A percentile compares a stretch with the other conserved stretches of the same genome.
These are phyloP conservation scores for Penicillium carneum DNA, from an alignment of 2,329 filamentous ascomycete genomes.

Conservation along the genomic window DNA sequence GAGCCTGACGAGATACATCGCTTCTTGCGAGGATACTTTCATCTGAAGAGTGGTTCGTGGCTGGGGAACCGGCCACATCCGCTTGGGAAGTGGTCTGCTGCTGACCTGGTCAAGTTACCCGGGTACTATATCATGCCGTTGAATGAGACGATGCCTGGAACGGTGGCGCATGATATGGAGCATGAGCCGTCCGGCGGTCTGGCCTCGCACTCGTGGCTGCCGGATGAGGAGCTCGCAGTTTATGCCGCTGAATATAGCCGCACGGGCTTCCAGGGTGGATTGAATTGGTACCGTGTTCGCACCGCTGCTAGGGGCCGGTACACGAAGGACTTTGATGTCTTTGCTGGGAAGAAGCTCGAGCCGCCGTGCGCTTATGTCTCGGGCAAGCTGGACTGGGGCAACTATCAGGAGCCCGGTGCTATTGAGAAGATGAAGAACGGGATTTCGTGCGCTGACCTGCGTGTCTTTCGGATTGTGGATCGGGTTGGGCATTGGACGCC, in stretches of 20 bases:
- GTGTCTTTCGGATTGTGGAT: slow-evolving; percentile 62
- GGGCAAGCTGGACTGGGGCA: slow-evolving; percentile 71
- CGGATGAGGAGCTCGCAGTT: slow-evolving; percentile 63
- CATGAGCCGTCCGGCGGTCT: slow-evolving; percentile 54
- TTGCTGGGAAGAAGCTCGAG: slow-evolving; percentile 67
- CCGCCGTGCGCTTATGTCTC: slow-evolving; percentile 69
- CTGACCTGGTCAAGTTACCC: slow-evolving; percentile 66
- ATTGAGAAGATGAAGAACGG: slow-evolving; percentile 61
- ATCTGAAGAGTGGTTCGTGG: slow-evolving; percentile 72
- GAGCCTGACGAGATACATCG: slow-evolving; percentile 60
- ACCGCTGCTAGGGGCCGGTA: slow-evolving; percentile 58
- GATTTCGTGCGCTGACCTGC: slow-evolving; percentile 62
- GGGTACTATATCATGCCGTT: slow-evolving; percentile 73
- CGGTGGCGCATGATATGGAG: slow-evolving; percentile 63
- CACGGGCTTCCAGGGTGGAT: slow-evolving; percentile 69
- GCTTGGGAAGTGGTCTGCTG: slow-evolving; percentile 63
- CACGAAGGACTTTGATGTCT: slow-evolving; percentile 63
- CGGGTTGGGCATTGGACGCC: slow-evolving; percentile 74
- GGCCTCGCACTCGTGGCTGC: slow-evolving; percentile 60
- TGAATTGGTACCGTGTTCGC: slow-evolving; percentile 72
- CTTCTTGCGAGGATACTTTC: slow-evolving; percentile 72
- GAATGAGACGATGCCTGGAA: slow-evolving; percentile 65
- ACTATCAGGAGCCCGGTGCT: slow-evolving; percentile 70
- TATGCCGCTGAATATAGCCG: slow-evolving; percentile 68
- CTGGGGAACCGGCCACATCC: slow-evolving; percentile 61